Evolutionary conservation across 1,284 basidiomycete species (phyloP).

Genomic region (Sporisorium graminicola): DNA sequence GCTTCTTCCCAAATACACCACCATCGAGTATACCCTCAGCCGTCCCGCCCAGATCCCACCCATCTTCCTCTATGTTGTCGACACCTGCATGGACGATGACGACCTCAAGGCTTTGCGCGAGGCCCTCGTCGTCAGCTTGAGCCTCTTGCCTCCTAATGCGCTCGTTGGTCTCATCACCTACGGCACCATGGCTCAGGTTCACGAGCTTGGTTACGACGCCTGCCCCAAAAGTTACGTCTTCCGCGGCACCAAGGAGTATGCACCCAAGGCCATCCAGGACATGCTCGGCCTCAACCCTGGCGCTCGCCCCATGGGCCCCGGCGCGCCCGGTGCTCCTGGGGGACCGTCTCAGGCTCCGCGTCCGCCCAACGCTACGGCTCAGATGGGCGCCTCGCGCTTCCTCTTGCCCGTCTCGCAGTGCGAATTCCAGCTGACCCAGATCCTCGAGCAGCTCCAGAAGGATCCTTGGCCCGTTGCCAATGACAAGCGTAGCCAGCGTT

Average conservation of each 20-base stretch:
- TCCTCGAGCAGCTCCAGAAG: constrained; percentile 87
- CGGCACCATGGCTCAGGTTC: constrained; percentile 98
- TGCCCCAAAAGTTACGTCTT: constrained; percentile 99
- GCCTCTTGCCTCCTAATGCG: constrained; percentile 90
- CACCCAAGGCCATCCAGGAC: constrained; percentile 96
- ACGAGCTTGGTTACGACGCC: constrained; percentile 95
- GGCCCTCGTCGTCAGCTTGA: constrained; percentile 90
- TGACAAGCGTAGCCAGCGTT: constrained; percentile 93
- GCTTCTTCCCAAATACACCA: constrained; percentile 96
- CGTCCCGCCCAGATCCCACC: constrained; percentile 92
- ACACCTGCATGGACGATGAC: constrained; percentile 96
- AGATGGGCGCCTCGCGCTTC: constrained; percentile 90
- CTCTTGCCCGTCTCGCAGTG: constrained; percentile 91
- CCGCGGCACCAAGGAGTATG: constrained; percentile 98
- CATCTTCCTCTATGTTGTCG: constrained; percentile 95
- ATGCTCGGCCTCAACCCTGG: constrained; percentile 88
- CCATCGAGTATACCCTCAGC: constrained; percentile 96
- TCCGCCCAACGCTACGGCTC: constrained; percentile 75
- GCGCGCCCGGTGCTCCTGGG: constrained; percentile 69
- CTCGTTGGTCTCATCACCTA: constrained; percentile 95
- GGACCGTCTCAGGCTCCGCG: constrained; percentile 74
- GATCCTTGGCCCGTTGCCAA: constrained; percentile 98
- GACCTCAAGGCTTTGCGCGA: constrained; percentile 95
- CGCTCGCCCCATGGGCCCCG: constrained; percentile 72
- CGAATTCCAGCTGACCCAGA: constrained; percentile 95